These are phyloP conservation scores for Psilocybe sp. DNA, from an alignment of 768 basidiomycete species.

Conservation along the genomic window DNA sequence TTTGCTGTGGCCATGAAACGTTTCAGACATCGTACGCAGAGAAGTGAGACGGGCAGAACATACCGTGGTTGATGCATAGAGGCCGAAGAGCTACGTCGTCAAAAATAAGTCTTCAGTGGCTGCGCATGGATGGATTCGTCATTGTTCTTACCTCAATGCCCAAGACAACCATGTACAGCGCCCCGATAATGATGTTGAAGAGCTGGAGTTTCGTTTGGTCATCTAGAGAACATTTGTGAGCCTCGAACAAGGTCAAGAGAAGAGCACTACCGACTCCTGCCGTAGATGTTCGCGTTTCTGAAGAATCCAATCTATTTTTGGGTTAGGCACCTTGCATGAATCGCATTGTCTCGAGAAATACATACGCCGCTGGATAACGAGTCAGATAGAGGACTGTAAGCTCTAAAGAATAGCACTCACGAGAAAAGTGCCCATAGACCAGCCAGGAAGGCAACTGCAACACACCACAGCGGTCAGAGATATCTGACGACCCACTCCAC, in stretches of 20 bases:
- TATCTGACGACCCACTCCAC: slow-evolving; percentile 2
- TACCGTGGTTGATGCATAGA: slow-evolving; percentile 49
- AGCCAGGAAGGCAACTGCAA: slow-evolving; percentile 39
- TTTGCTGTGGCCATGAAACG: slow-evolving; percentile 42
- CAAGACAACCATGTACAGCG: slow-evolving; percentile 48
- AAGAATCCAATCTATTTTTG: slow-evolving; percentile 57
- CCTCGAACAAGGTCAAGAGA: neutral
- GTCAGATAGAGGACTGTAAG: neutral
- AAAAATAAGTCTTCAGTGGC: neutral
- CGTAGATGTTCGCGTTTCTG: slow-evolving; percentile 46
- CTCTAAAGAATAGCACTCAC: slow-evolving; percentile 38
- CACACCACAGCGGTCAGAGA: neutral
- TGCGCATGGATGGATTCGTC: neutral
- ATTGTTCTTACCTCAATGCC: slow-evolving; percentile 41
- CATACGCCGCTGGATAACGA: slow-evolving; percentile 29
- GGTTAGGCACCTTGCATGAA: neutral
- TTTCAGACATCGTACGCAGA: neutral
- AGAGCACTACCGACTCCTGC: slow-evolving; percentile 38
- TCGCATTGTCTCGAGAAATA: slow-evolving; percentile 4
- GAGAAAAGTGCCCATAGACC: slow-evolving; percentile 61
- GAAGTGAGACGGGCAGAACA: slow-evolving; percentile 19
- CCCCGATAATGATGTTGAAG: slow-evolving; percentile 59
- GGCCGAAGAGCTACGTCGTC: slow-evolving; percentile 38
- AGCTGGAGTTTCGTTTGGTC: slow-evolving; percentile 43
- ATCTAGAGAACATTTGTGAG: slow-evolving; percentile 21